Evolutionary conservation across 257 asterid species (phyloP).

Genomic region (Rubia yunnanensis): DNA sequence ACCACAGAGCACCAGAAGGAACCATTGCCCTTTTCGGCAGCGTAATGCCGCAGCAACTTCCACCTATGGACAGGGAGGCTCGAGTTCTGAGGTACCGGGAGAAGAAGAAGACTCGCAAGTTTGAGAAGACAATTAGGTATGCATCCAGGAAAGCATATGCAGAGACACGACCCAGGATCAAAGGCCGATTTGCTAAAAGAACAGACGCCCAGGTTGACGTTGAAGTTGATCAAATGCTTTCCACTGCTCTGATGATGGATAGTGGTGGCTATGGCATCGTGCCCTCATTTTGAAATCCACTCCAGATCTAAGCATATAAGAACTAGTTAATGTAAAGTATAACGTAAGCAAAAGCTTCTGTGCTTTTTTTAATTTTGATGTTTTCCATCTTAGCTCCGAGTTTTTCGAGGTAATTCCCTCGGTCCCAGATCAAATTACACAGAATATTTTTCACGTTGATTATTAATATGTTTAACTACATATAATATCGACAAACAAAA

Average conservation of each 20-base stretch:
- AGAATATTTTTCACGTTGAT: too few relatives aligned
- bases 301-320: not conserved
- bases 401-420: slow-evolving; percentile 3
- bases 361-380: slow-evolving; percentile 10
- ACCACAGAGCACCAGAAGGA: slow-evolving; percentile 46
- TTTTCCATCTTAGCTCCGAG: not conserved
- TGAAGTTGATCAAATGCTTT: slow-evolving; percentile 50
- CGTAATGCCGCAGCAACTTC: slow-evolving; percentile 41
- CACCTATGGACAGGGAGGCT: slow-evolving; percentile 65
- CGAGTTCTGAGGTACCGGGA: slow-evolving; percentile 73
- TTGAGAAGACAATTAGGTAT: slow-evolving; percentile 75
- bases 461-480: too few relatives aligned
- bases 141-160: slow-evolving; percentile 91
- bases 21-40: slow-evolving; percentile 52
- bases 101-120: slow-evolving; percentile 72
- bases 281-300: slow-evolving; percentile 31
- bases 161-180: slow-evolving; percentile 73
- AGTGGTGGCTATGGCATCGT: slow-evolving; percentile 45
- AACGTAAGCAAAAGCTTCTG: not conserved
- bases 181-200: slow-evolving; percentile 76
- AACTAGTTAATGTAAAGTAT: not conserved
- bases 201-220: slow-evolving; percentile 29
- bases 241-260: slow-evolving; percentile 35
- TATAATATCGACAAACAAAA: too few relatives aligned
- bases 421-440: too few relatives aligned